Base-by-base conservation (phyloP, 495 filamentous ascomycete species). In the Lindgomyces ingoldianus region DNA sequence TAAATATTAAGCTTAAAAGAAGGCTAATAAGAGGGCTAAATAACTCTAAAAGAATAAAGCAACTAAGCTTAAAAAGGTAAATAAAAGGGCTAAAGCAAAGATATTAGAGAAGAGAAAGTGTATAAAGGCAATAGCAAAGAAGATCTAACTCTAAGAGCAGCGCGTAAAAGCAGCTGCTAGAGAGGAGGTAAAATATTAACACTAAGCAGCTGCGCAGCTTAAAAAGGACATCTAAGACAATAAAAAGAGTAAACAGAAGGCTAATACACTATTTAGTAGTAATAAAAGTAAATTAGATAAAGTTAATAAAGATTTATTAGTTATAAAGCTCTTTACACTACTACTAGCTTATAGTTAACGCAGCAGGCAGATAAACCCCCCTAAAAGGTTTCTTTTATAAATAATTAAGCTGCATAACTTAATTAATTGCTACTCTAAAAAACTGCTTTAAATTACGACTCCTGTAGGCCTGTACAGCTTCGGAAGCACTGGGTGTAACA, bases 31-130 rank as follows among this genome's bases (percentile, higher is more conserved):
- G 27, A 39, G 41, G 52, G 52, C 39, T 24, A 4, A 39, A 42
- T 29, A 56, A 42, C 52, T 41, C n/a, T 27, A 56, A 56, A 42
- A 56, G 41, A 25, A 4, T n/a, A 25, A 56, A 29, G 11, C 27
- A 41, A 27, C 52, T 6, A 27, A 52, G 49, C 44, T 47, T 18
- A 47, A 19, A 24, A 19, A 47, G 44, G 8, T 4, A 19, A 4
- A n/a, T 8, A 47, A 47, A n/a, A 4, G 6, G 6, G 33, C 33
- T 14, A 39, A 39, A 14, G 33, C 33, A 6, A 6, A 39, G 33
- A 6, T 39, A 14, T 14, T 39, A 6, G 14, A 39, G 14, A 14
- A 39, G 33, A 6, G 33, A 6, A 6, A 14, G 6, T 14, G 6
- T 39, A 39, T 6, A 6, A 39, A 14, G 14, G 33, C 14, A 6